A percentile compares a stretch with the other conserved stretches of the same genome.
Evolutionary conservation across 2,329 filamentous ascomycete genomes (phyloP).

Genomic region (Didymellaceae sp.): DNA sequence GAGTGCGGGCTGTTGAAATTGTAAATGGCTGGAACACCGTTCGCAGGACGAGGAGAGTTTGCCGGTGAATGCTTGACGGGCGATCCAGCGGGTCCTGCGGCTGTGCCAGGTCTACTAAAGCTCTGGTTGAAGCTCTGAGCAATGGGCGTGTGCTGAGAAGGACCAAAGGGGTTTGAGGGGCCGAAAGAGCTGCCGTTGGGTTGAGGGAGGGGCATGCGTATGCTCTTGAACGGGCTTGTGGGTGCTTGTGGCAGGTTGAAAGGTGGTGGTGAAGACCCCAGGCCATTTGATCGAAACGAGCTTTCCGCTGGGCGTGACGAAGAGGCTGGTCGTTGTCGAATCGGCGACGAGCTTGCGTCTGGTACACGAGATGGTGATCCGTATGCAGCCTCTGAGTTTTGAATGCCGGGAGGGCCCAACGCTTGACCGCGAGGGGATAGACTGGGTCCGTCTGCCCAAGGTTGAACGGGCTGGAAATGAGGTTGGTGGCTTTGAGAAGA

Average conservation of each 20-base stretch:
- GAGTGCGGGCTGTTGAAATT: conserved; percentile 54
- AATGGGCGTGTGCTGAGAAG: conserved; percentile 21
- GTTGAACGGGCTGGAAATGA: conserved; percentile 30
- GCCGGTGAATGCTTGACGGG: conserved; percentile 46
- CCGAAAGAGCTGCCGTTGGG: conserved; percentile 39
- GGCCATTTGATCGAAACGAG: conserved; percentile 28
- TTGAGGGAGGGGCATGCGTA: conserved; percentile 30
- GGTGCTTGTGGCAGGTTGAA: conserved; percentile 36
- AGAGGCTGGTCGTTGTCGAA: conserved; percentile 31
- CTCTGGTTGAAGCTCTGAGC: conserved; percentile 28
- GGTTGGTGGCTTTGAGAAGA: conserved; percentile 26
- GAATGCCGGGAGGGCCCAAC: conserved; percentile 51
- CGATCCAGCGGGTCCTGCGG: conserved; percentile 37
- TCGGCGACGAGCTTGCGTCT: conserved; percentile 40
- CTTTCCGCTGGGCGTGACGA: conserved; percentile 25
- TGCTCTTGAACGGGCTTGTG: conserved; percentile 37
- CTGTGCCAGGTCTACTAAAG: conserved; percentile 42
- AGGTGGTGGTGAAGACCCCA: conserved; percentile 44
- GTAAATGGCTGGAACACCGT: conserved; percentile 39
- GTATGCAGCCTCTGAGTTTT: conserved; percentile 46
- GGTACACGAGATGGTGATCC: conserved; percentile 38
- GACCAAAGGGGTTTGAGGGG: conserved; percentile 32
- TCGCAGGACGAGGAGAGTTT: conserved; percentile 43
- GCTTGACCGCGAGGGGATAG: conserved; percentile 54
- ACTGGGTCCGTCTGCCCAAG: conserved; percentile 52